phyloP scores from a whole-genome alignment of 257 asterid genomes.

The Scutellaria minor region DNA sequence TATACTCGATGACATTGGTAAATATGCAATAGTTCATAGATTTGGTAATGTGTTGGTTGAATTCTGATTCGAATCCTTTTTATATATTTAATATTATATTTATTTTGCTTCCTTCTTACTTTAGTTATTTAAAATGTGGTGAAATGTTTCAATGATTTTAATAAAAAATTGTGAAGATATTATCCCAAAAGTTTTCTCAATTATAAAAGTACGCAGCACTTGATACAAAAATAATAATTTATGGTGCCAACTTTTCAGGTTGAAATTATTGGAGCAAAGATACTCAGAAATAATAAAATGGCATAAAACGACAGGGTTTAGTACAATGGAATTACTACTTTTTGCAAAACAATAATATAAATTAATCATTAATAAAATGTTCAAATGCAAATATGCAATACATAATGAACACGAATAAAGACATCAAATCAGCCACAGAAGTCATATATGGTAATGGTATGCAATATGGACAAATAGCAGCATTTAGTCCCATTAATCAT shows the following conservation, averaged over 20 bases:
- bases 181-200: neutral
- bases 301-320: slow-evolving; percentile 9
- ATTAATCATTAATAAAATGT: neutral
- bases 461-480: too few relatives aligned
- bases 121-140: neutral
- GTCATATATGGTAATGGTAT: too few relatives aligned
- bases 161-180: neutral
- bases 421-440: slow-evolving; percentile 11
- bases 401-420: neutral
- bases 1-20: neutral
- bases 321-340: slow-evolving; percentile 14
- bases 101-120: too few relatives aligned
- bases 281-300: neutral
- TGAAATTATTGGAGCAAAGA: neutral
- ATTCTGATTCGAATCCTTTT: too few relatives aligned
- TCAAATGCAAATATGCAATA: neutral
- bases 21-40: too few relatives aligned
- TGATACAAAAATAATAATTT: neutral
- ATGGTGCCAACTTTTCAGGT: slow-evolving; percentile 22
- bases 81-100: too few relatives aligned
- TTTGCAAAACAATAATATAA: neutral
- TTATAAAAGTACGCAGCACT: neutral
- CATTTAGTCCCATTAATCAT: too few relatives aligned
- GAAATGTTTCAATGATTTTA: neutral
- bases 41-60: too few relatives aligned